Conservation (phyloP, 768 basidiomycete species). For the Tricholoma sp. region DNA sequence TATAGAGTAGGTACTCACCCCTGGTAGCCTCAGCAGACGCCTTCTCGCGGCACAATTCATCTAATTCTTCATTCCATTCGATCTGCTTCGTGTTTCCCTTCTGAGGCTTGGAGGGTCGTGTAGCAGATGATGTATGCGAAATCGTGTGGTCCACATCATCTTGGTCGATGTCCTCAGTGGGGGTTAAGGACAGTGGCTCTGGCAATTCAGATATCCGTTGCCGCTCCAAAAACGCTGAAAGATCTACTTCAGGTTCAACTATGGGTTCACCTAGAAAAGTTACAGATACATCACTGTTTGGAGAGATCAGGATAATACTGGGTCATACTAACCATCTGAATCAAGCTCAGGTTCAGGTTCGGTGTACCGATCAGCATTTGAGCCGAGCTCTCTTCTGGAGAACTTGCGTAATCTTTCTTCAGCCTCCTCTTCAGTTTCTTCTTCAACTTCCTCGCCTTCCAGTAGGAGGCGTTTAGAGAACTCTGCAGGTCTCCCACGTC, state of each 20-base stretch:
- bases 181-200: constrained; percentile 15
- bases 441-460: constrained; percentile 51
- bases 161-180: constrained; percentile 30
- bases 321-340: constrained; percentile 53
- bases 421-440: constrained; percentile 44
- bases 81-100: constrained; percentile 65
- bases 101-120: constrained; percentile 17
- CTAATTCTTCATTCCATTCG: constrained; percentile 64
- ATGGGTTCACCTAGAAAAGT: constrained; percentile 51
- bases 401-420: constrained; percentile 48
- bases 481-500: constrained; percentile 59
- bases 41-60: constrained; percentile 65
- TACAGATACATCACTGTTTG: not conserved
- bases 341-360: constrained; percentile 67
- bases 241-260: constrained; percentile 68
- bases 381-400: constrained; percentile 51
- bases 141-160: constrained; percentile 59
- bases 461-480: constrained; percentile 57
- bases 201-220: constrained; percentile 46
- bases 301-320: constrained; percentile 8
- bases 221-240: constrained; percentile 59
- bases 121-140: constrained; percentile 41
- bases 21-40: constrained; percentile 68
- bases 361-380: constrained; percentile 71
- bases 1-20: constrained; percentile 37